phyloP scores from a whole-genome alignment of 2,329 filamentous ascomycete species.

The Talaromyces rugulosus region DNA sequence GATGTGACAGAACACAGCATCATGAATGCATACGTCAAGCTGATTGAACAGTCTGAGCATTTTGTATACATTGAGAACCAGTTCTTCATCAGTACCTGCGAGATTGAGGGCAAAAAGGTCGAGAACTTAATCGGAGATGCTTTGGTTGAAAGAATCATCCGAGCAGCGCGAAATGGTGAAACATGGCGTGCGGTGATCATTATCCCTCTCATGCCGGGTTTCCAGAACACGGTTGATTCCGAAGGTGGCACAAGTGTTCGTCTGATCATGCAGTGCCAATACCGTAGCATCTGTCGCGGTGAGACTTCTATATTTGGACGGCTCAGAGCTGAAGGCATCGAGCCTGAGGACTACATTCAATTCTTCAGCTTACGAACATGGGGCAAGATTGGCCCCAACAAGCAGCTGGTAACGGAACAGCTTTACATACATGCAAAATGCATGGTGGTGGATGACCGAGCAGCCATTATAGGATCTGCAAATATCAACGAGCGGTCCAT shows the following conservation, averaged over 20 bases:
- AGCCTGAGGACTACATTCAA: constrained; percentile 90
- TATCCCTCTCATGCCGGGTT: constrained; percentile 96
- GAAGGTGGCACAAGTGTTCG: constrained; percentile 92
- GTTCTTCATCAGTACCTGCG: constrained; percentile 92
- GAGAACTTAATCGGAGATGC: constrained; percentile 93
- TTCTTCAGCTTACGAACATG: constrained; percentile 92
- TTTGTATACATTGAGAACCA: constrained; percentile 99
- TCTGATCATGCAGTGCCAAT: constrained; percentile 95
- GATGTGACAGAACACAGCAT: constrained; percentile 89
- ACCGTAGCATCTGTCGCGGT: constrained; percentile 89
- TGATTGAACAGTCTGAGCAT: constrained; percentile 92
- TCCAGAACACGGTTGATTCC: constrained; percentile 92
- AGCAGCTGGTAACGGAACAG: constrained; percentile 86
- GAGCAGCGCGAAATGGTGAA: constrained; percentile 77
- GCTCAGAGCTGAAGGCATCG: constrained; percentile 72
- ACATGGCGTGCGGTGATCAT: constrained; percentile 87
- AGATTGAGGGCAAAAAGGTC: constrained; percentile 81
- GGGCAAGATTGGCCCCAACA: constrained; percentile 81
- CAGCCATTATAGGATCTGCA: constrained; percentile 90
- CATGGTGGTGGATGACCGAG: constrained; percentile 90
- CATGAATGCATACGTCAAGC: constrained; percentile 88
- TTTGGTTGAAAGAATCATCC: constrained; percentile 83
- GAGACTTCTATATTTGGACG: constrained; percentile 88
- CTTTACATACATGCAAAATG: constrained; percentile 97
- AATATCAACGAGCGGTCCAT: constrained; percentile 99